A percentile compares a stretch with the other conserved stretches of the same genome.
Evolutionary conservation across 176 grass and related monocot genomes (phyloP).

Genomic region (Ampelocalamus luodianensis): DNA sequence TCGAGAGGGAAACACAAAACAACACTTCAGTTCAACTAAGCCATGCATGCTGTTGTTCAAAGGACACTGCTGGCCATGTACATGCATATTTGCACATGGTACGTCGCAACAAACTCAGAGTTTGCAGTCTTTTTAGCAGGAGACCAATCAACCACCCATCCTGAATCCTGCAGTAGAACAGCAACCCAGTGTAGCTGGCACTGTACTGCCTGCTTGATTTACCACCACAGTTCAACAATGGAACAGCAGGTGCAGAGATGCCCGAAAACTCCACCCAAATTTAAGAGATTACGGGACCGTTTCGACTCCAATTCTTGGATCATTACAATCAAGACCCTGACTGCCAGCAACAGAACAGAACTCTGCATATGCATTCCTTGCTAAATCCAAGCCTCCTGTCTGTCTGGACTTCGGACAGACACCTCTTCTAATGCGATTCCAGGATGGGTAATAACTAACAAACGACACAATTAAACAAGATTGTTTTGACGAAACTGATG

Average conservation of each 20-base stretch:
- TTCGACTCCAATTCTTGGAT: not conserved
- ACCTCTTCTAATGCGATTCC: not conserved
- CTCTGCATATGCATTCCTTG: not conserved
- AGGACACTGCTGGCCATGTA: not conserved
- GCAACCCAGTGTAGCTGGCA: too few species aligned
- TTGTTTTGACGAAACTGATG: not conserved
- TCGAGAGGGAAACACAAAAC: too few species aligned
- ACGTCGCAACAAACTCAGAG: not conserved
- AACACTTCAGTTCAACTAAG: too few species aligned
- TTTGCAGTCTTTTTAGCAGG: not conserved
- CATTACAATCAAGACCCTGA: not conserved
- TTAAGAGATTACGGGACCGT: not conserved
- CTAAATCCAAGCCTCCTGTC: too few species aligned
- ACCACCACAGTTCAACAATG: not conserved
- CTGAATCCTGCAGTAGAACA: too few species aligned
- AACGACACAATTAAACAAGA: not conserved
- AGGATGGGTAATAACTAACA: not conserved
- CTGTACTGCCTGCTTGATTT: not conserved
- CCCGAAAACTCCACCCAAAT: not conserved
- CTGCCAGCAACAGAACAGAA: not conserved
- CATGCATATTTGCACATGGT: not conserved
- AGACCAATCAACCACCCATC: not conserved
- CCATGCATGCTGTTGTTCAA: not conserved
- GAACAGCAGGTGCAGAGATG: not conserved
- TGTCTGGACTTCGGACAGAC: too few species aligned